These are phyloP conservation scores for Sclerotinia subarctica DNA, from an alignment of 2,329 filamentous ascomycete genomes.

Conservation along the genomic window DNA sequence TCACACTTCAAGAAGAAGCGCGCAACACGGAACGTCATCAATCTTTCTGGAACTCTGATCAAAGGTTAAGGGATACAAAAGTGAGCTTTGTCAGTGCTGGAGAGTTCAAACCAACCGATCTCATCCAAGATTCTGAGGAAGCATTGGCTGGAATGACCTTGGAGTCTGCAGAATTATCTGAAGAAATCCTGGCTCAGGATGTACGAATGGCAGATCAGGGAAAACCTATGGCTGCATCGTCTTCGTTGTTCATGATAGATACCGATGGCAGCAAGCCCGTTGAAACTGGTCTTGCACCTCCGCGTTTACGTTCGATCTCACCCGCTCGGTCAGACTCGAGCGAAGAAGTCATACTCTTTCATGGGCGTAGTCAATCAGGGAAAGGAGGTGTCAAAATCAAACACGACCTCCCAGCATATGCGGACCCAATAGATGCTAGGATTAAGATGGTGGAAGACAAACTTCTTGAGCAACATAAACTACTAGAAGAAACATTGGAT, in stretches of 20 bases:
- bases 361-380: constrained; percentile 44
- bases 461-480: constrained; percentile 31
- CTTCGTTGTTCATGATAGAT: constrained; percentile 40
- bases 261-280: constrained; percentile 34
- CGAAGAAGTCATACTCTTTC: constrained; percentile 71
- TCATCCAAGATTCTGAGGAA: constrained; percentile 32
- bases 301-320: constrained; percentile 35
- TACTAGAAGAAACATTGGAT: constrained; percentile 34
- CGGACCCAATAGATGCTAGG: constrained; percentile 30
- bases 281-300: constrained; percentile 38
- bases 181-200: constrained; percentile 16
- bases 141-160: constrained; percentile 33
- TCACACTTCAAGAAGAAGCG: constrained; percentile 53
- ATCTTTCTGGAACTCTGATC: constrained; percentile 45
- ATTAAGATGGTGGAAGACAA: constrained; percentile 36
- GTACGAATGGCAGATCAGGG: constrained; percentile 16
- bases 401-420: constrained; percentile 6
- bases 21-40: constrained; percentile 53
- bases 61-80: constrained; percentile 52
- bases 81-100: constrained; percentile 62
- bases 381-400: constrained; percentile 1
- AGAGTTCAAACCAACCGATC: constrained; percentile 39
- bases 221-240: not conserved
- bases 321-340: constrained; percentile 56
- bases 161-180: constrained; percentile 19